Evolutionary conservation across 2,329 filamentous ascomycete species (phyloP).

Genomic region (Xylaria sp.): DNA sequence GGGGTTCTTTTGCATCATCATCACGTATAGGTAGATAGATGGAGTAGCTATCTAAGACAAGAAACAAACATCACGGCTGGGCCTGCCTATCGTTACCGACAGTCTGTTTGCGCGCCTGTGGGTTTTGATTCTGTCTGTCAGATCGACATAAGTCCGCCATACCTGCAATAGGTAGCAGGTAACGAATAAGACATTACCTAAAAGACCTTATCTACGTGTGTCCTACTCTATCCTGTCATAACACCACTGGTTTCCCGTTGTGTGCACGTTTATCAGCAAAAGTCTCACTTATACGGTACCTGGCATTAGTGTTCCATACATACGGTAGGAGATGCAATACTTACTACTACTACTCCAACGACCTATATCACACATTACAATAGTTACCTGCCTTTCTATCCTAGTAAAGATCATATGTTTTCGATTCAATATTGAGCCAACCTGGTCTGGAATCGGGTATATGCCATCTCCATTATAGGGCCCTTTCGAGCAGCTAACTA

Average conservation of each 20-base stretch:
- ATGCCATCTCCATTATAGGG: constrained; percentile 4
- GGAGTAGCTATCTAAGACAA: background rate
- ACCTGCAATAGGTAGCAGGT: constrained; percentile 2
- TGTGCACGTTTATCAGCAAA: background rate
- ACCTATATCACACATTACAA: background rate
- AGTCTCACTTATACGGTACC: constrained; percentile 20
- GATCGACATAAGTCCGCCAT: constrained; percentile 27
- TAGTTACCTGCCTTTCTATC: background rate
- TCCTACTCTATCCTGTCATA: background rate
- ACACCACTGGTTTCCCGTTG: background rate
- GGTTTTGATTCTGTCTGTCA: background rate
- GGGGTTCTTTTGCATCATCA: constrained; percentile 18
- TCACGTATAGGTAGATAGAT: background rate
- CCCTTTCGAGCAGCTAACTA: background rate
- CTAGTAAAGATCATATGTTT: background rate
- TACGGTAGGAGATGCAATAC: background rate
- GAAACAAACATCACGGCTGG: constrained; percentile 16
- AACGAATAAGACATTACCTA: background rate
- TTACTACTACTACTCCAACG: background rate
- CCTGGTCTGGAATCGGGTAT: background rate
- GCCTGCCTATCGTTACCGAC: constrained; percentile 29
- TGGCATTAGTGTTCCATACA: constrained; percentile 18
- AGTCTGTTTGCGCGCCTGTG: constrained; percentile 26
- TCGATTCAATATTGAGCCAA: background rate
- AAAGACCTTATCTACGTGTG: background rate